phyloP scores from a whole-genome alignment of 192 early-diverging fungal genomes.

The Gryganskiella cystojenkinii region DNA sequence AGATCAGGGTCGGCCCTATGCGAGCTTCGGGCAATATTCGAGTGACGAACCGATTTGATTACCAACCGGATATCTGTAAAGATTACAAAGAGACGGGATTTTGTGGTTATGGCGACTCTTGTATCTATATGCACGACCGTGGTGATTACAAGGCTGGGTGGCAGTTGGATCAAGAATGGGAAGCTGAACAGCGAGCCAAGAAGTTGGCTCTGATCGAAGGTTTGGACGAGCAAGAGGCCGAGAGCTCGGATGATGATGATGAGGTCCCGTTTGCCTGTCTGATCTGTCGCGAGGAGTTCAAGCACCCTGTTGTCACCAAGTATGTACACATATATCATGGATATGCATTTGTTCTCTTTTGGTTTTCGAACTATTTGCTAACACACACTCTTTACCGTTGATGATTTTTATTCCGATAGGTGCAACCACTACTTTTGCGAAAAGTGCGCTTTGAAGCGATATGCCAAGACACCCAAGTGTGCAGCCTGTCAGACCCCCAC shows the following conservation, averaged over 20 bases:
- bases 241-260: conserved; percentile 69
- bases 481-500: conserved; percentile 89
- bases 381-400: conserved; percentile 18
- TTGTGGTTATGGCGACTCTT: conserved; percentile 98
- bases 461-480: conserved; percentile 88
- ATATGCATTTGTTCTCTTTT: conserved; percentile 1
- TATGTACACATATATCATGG: conserved; percentile 41
- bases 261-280: conserved; percentile 95
- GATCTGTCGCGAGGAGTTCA: conserved; percentile 92
- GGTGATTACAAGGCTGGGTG: conserved; percentile 97
- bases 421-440: conserved; percentile 99
- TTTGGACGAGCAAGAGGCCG: conserved; percentile 56
- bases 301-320: conserved; percentile 91
- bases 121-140: conserved; percentile 98
- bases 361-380: conserved; percentile 9
- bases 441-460: conserved; percentile 88
- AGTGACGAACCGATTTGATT: conserved; percentile 90
- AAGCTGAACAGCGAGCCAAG: conserved; percentile 81
- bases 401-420: conserved; percentile 45
- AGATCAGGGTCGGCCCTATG: conserved; percentile 78
- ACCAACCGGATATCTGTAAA: conserved; percentile 98
- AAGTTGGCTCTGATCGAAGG: conserved; percentile 61
- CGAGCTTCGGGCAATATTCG: conserved; percentile 77
- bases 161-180: conserved; percentile 99
- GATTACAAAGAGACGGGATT: conserved; percentile 97